A percentile compares a stretch with the other conserved stretches of the same genome.
Conservation (phyloP, 345 rosid genomes). For the Toxicodendron radicans region DNA sequence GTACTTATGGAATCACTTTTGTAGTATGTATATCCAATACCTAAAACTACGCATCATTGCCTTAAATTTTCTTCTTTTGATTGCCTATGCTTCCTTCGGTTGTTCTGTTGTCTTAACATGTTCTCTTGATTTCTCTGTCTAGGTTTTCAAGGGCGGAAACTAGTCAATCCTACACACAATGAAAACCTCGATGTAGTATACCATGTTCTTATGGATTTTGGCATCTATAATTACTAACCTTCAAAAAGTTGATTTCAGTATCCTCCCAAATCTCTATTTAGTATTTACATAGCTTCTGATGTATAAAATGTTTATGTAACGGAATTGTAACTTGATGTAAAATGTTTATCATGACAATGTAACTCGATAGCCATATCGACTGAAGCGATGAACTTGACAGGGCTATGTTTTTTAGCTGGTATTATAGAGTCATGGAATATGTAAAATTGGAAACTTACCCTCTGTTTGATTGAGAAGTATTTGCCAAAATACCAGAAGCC, state of each 20-base stretch:
- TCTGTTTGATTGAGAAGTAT: not conserved
- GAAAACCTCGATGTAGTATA: not conserved
- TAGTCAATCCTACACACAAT: not conserved
- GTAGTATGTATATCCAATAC: constrained; percentile 2
- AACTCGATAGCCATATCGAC: not conserved
- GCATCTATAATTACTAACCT: constrained; percentile 13
- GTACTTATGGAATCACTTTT: constrained; percentile 3
- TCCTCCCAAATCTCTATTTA: not conserved
- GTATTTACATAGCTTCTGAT: not conserved
- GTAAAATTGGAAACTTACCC: not conserved
- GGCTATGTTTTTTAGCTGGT: not conserved
- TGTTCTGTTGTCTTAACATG: not conserved
- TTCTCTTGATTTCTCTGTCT: not conserved
- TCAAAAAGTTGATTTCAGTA: not conserved
- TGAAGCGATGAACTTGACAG: not conserved
- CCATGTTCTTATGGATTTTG: constrained; percentile 9
- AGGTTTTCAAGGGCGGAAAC: not conserved
- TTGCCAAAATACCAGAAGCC: not conserved
- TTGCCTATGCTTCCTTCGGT: not conserved
- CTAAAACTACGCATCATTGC: not conserved
- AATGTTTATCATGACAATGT: constrained; percentile 3
- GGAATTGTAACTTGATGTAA: not conserved
- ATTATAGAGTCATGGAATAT: not conserved
- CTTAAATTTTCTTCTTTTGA: not conserved
- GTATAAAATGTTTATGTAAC: not conserved